These are phyloP conservation scores for Lagenidium sp. DNA, from an alignment of 352 stramenopile genomes.

Conservation along the genomic window DNA sequence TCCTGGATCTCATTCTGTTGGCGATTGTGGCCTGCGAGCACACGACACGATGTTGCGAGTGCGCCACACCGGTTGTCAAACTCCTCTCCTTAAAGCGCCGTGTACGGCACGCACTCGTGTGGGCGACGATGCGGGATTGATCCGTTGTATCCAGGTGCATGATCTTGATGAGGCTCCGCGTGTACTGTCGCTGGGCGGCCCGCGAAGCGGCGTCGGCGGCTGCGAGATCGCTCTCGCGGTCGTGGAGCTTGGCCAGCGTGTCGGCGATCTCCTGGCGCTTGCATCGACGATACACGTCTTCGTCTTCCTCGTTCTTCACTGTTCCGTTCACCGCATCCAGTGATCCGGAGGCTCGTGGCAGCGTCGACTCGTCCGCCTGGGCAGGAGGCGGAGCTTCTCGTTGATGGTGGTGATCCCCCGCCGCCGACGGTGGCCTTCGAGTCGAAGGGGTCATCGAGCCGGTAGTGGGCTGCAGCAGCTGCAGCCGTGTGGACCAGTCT, in stretches of 20 bases:
- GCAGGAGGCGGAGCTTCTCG: too few relatives aligned
- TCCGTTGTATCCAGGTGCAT: conserved; percentile 39
- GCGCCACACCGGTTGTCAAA: background rate
- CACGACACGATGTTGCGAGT: background rate
- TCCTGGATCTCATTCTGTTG: conserved; percentile 24
- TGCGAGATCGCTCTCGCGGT: conserved; percentile 10
- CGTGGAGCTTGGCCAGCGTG: conserved; percentile 14
- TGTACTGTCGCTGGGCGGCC: conserved; percentile 22
- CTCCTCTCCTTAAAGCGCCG: background rate
- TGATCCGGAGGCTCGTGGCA: too few relatives aligned
- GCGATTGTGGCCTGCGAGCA: conserved; percentile 17
- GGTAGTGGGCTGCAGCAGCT: too few relatives aligned
- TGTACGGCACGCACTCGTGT: conserved; percentile 19
- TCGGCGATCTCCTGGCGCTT: conserved; percentile 21
- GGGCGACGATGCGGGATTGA: conserved; percentile 15
- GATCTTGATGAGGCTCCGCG: conserved; percentile 37
- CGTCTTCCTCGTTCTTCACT: background rate
- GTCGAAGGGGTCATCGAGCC: too few relatives aligned
- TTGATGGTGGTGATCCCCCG: too few relatives aligned
- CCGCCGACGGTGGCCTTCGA: too few relatives aligned
- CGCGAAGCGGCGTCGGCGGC: conserved; percentile 3
- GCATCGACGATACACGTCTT: background rate
- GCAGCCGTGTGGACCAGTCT: too few relatives aligned
- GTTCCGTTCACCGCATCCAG: conserved; percentile 8
- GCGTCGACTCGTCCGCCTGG: too few relatives aligned